These are phyloP conservation scores for Erysimum cheiri DNA, from an alignment of 441 rosid species.

Conservation along the genomic window DNA sequence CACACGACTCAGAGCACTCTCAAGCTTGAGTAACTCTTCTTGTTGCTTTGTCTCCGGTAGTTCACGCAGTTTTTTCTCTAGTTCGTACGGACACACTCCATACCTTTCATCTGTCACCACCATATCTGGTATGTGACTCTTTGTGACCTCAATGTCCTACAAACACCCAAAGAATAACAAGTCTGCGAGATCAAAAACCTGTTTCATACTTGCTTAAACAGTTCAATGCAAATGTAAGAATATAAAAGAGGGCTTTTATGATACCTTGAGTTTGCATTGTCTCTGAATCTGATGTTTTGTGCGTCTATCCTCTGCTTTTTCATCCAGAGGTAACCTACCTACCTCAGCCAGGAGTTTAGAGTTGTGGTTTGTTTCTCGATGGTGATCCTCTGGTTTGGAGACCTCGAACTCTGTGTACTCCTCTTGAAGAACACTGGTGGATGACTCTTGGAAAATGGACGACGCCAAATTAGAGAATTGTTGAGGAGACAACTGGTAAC, in stretches of 20 bases:
- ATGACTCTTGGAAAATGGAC: constrained; percentile 41
- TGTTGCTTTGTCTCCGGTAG: constrained; percentile 69
- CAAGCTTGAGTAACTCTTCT: constrained; percentile 73
- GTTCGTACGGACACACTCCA: constrained; percentile 68
- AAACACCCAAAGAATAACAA: constrained; percentile 20
- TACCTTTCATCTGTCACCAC: constrained; percentile 38
- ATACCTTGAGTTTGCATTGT: constrained; percentile 48
- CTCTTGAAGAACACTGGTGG: constrained; percentile 45
- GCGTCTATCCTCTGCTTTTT: constrained; percentile 48
- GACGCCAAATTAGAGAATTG: constrained; percentile 45
- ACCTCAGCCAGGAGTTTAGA: constrained; percentile 71
- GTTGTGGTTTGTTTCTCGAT: constrained; percentile 53
- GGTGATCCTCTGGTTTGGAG: constrained; percentile 48
- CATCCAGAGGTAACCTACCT: constrained; percentile 52
- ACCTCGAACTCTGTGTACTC: constrained; percentile 48
- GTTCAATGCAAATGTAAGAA: constrained; percentile 10
- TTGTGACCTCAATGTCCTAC: constrained; percentile 16
- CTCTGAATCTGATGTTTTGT: constrained; percentile 33
- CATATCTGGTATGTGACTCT: constrained; percentile 37
- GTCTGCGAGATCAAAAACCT: constrained; percentile 8
- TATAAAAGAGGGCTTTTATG: neutral
- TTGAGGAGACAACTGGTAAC: constrained; percentile 44
- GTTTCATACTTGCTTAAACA: constrained; percentile 12
- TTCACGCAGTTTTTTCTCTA: constrained; percentile 73
- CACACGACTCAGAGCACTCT: constrained; percentile 57